Evolutionary conservation across 805 yeast species (phyloP).

Genomic region (Candida michaelii): DNA sequence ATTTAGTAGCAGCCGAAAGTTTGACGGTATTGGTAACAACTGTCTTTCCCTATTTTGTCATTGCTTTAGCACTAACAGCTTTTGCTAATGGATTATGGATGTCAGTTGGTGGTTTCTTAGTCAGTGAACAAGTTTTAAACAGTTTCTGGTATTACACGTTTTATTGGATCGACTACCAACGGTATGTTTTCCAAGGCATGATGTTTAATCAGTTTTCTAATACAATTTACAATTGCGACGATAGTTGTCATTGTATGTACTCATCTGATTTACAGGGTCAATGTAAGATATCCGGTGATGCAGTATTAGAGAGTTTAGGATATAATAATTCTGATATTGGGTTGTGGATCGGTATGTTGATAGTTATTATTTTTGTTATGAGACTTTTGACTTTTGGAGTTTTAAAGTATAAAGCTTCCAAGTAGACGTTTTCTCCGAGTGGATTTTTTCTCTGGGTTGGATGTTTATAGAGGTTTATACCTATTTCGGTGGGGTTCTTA

Average conservation of each 20-base stretch:
- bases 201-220: conserved; percentile 39
- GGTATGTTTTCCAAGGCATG: conserved; percentile 46
- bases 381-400: conserved; percentile 27
- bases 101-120: conserved; percentile 43
- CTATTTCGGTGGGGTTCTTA: too few relatives aligned
- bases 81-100: conserved; percentile 46
- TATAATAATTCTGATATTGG: conserved; percentile 21
- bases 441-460: too few relatives aligned
- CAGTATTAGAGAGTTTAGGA: conserved; percentile 31
- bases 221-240: conserved; percentile 31
- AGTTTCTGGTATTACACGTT: conserved; percentile 41
- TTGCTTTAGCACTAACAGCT: conserved; percentile 39
- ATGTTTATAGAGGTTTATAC: too few relatives aligned
- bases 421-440: too few relatives aligned
- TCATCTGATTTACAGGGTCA: conserved; percentile 23
- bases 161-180: conserved; percentile 40
- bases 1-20: conserved; percentile 41
- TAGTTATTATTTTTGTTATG: conserved; percentile 28
- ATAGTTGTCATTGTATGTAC: conserved; percentile 37
- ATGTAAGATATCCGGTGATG: conserved; percentile 34
- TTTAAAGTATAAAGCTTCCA: conserved; percentile 13
- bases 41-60: conserved; percentile 35
- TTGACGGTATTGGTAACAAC: conserved; percentile 36
- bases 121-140: conserved; percentile 31
- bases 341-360: conserved; percentile 34